Percentiles rank a stretch among this genome's conserved stretches.
Evolutionary conservation across 2,329 filamentous ascomycete species (phyloP).

Genomic region (Fusarium nurragi): DNA sequence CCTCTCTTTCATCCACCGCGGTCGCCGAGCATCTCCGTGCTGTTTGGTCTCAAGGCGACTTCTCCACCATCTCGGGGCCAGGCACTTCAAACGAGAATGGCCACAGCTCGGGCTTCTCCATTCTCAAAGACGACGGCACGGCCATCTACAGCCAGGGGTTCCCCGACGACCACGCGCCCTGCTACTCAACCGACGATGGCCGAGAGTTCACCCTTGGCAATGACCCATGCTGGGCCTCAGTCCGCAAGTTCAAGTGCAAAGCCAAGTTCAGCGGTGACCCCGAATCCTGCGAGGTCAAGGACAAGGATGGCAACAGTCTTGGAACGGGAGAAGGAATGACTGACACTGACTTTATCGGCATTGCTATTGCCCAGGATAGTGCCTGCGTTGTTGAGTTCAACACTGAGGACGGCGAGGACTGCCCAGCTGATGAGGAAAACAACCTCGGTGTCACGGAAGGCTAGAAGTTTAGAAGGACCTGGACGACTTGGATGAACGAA

Average conservation of each 20-base stretch:
- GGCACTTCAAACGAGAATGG: background rate
- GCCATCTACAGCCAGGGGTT: slow-evolving; percentile 11
- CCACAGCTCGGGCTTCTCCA: slow-evolving; percentile 3
- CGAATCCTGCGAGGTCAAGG: slow-evolving; percentile 10
- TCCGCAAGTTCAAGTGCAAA: slow-evolving; percentile 11
- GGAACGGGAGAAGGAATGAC: slow-evolving; percentile 10
- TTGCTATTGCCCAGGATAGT: slow-evolving; percentile 7
- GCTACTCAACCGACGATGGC: background rate
- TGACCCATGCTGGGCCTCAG: slow-evolving; percentile 7
- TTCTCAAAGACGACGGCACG: slow-evolving; percentile 12
- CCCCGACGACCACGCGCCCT: slow-evolving; percentile 3
- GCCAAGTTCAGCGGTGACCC: background rate
- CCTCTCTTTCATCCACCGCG: background rate
- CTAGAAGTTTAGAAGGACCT: background rate
- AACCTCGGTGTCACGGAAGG: background rate
- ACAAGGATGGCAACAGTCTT: slow-evolving; percentile 6
- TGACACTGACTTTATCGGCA: slow-evolving; percentile 11
- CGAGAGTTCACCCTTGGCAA: slow-evolving; percentile 7
- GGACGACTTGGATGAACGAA: background rate
- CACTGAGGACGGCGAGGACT: slow-evolving; percentile 9
- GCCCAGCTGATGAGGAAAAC: slow-evolving; percentile 2
- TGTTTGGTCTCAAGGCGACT: slow-evolving; percentile 12
- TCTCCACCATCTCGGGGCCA: slow-evolving; percentile 11
- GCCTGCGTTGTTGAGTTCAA: slow-evolving; percentile 19
- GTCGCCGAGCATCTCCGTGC: slow-evolving; percentile 11